phyloP scores from a whole-genome alignment of 73 alveolate species.

The Paramecium pentaurelia region DNA sequence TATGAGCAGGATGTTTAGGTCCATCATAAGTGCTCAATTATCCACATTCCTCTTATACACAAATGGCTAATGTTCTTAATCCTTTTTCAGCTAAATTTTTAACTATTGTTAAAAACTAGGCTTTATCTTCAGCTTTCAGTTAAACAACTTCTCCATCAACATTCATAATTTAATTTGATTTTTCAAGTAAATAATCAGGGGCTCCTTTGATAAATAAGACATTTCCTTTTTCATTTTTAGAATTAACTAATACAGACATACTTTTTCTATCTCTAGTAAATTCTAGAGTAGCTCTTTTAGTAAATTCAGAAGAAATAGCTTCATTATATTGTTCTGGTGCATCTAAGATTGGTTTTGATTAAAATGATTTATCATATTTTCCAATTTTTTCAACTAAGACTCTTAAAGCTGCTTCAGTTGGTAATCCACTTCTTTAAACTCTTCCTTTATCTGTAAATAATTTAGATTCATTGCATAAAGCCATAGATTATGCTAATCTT shows the following conservation, averaged over 20 bases:
- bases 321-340: conserved; percentile 56
- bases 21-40: conserved; percentile 70
- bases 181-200: conserved; percentile 89
- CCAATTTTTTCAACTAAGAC: conserved; percentile 94
- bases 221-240: conserved; percentile 72
- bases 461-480: conserved; percentile 56
- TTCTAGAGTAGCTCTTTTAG: conserved; percentile 83
- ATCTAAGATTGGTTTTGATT: not conserved
- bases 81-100: conserved; percentile 53
- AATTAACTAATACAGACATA: conserved; percentile 89
- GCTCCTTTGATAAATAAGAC: conserved; percentile 93
- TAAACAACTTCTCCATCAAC: conserved; percentile 60
- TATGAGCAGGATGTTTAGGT: conserved; percentile 66
- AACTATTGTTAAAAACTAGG: not conserved
- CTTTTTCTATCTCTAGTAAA: conserved; percentile 96
- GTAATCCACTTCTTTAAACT: conserved; percentile 62
- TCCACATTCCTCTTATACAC: conserved; percentile 54
- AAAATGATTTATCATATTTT: conserved; percentile 57
- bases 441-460: conserved; percentile 50
- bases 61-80: conserved; percentile 70
- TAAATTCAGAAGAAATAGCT: conserved; percentile 20
- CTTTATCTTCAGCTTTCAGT: not conserved
- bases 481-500: conserved; percentile 41
- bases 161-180: conserved; percentile 64
- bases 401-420: conserved; percentile 84